Percentiles rank a stretch among this genome's conserved stretches.
Conservation (phyloP, 257 asterid genomes). For the Anisodus acutangulus region DNA sequence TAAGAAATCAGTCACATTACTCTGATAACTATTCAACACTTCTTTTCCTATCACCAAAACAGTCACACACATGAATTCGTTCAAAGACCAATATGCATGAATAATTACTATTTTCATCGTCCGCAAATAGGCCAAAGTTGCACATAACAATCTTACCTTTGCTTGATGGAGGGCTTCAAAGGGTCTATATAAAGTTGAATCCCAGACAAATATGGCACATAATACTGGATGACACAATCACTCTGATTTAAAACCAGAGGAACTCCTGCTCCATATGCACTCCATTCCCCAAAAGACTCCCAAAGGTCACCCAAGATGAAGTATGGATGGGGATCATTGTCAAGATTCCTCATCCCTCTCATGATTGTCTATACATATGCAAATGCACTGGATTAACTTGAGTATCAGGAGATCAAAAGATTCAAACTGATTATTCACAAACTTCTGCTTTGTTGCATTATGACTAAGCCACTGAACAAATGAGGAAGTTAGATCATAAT, state of each 20-base stretch:
- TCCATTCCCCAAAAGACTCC: constrained; percentile 95
- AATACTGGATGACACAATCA: constrained; percentile 84
- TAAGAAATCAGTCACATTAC: neutral
- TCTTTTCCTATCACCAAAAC: neutral
- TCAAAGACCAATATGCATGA: constrained; percentile 23
- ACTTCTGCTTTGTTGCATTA: constrained; percentile 4
- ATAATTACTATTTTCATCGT: constrained; percentile 13
- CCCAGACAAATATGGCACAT: constrained; percentile 87
- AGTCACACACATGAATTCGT: neutral
- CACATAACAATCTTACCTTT: constrained; percentile 46
- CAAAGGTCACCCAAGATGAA: constrained; percentile 90
- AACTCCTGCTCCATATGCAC: constrained; percentile 95
- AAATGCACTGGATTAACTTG: constrained; percentile 34
- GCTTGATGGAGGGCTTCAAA: constrained; percentile 49
- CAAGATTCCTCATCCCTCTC: constrained; percentile 60
- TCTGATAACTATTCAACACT: neutral
- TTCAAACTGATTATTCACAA: constrained; percentile 13
- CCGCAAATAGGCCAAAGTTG: constrained; percentile 4
- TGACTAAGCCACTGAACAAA: constrained; percentile 10
- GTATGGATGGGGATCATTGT: constrained; percentile 63
- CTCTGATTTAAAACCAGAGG: constrained; percentile 71
- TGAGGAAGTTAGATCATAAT: neutral
- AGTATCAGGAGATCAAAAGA: constrained; percentile 22
- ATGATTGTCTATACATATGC: constrained; percentile 65
- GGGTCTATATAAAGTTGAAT: constrained; percentile 84